Evolutionary conservation across 768 basidiomycete species (phyloP), one percentile per base, ranked within the genome.

Genomic region (Dendrothele bispora): DNA sequence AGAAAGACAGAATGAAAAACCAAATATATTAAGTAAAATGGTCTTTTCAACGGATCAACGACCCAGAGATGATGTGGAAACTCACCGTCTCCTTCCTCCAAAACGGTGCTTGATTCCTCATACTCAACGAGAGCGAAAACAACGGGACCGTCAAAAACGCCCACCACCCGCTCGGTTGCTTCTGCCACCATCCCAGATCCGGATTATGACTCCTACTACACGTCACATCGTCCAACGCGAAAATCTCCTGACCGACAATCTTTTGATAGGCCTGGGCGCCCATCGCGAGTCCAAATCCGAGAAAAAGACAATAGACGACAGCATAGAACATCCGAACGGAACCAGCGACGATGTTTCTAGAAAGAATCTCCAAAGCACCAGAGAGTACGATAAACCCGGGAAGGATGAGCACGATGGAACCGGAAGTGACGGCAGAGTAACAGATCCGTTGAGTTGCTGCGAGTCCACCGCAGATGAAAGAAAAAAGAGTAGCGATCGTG

Each of bases 241-340:
- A 51, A 7, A 86, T 66, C 7, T 62, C 41, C 2, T 62, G 62
- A 3, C 72, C 67, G 0, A 83, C 77, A 28, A 90, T 74, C 45
- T 72, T 76, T 41, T 77, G 67, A 57, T 81, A 94, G 3, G 87
- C 60, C 51, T 87, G 74, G 0, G 82, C 83, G 3, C 91, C 90
- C 38, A 93, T 88, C 0, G 88, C 80, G 8, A 92, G 79, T 4
- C 92, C 91, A 60, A 94, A 90, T 0, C 86, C 85, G 7, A 87
- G 71, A 62, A 84, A 85, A 15, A 85, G 71, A n/a, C 86, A 83
- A 59, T 93, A 94, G 48, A 88, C 76, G 43, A 88, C 73, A 21
- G 88, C 79, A 57, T 88, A 93, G 55, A 87, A 88, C 14, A 93
- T 72, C 30, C 89, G 77, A 26, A 93, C 90, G 10, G 88, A 84